Base-by-base conservation (phyloP, 179 eudicot species). In the Beta lomatogona region DNA sequence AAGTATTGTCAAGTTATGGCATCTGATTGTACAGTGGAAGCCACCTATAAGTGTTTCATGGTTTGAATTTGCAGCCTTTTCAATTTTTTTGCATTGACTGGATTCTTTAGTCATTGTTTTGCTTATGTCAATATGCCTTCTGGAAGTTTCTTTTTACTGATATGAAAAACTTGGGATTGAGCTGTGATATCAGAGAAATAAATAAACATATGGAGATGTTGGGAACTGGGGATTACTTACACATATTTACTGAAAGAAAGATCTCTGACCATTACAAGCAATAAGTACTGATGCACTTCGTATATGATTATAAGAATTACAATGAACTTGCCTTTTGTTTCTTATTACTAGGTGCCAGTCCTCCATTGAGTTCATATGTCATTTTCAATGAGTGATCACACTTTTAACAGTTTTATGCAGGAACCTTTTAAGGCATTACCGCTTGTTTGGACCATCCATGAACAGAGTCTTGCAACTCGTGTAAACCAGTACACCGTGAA, bases 371-470 rank as follows among this genome's bases (percentile, higher is more conserved):
- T 9, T 76, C 67, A 71, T 65, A 72, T 73, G 73, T 67, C 73
- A 52, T 54, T 75, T 73, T 76, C 73, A 76, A 77, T 83, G 80
- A 89, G 79, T 81, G 83, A 85, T 83, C 86, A 84, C 88, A 86
- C 81, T 84, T 85, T 85, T 86, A 80, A 83, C 91, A 93, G 99
- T 84, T 89, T 95, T 80, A 87, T 90, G 93, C 83, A 82, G 83
- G 87, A 85, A 55, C 87, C 87, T 73, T 85, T 85, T 81, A 82
- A 64, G 76, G 75, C 85, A 63, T 44, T 85, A 57, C 87, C 87
- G 14, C 81, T 85, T 48, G 61, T 85, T 36, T 85, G 87, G 87
- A 85, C 87, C 63, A 76, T 85, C 73, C 87, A 85, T 77, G 87
- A 85, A 72, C 67, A 73, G 66, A 80, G 87, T 77, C 92, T 94